A percentile compares a stretch with the other conserved stretches of the same genome.
Evolutionary conservation across 2,329 filamentous ascomycete species (phyloP).

Genomic region (Celoporthe dispersa): DNA sequence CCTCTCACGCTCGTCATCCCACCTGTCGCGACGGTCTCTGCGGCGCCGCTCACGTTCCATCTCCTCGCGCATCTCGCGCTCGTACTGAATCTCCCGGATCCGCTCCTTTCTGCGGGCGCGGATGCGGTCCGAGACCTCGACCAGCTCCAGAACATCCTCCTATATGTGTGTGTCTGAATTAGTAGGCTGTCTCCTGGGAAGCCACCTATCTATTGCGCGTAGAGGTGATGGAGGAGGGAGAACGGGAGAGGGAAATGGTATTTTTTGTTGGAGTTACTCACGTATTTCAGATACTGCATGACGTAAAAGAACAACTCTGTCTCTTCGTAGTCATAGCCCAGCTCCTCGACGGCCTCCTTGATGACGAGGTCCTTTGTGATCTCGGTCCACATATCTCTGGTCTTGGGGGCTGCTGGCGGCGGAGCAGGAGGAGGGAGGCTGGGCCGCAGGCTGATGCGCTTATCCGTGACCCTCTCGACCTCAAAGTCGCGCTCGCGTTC

Average conservation of each 20-base stretch:
- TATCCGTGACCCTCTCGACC: conserved; percentile 60
- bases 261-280: conserved; percentile 68
- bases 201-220: too few relatives aligned
- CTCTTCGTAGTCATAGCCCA: conserved; percentile 89
- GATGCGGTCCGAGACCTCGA: conserved; percentile 82
- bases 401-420: conserved; percentile 41
- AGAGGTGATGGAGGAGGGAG: too few relatives aligned
- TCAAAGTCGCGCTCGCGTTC: conserved; percentile 54
- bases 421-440: conserved; percentile 41
- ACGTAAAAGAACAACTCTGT: conserved; percentile 90
- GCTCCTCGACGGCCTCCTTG: conserved; percentile 81
- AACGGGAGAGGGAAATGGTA: neutral
- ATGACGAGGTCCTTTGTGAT: conserved; percentile 91
- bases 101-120: conserved; percentile 63
- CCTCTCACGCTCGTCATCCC: conserved; percentile 59
- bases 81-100: conserved; percentile 59
- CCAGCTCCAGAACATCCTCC: conserved; percentile 86
- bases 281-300: conserved; percentile 86
- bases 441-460: conserved; percentile 46
- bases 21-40: conserved; percentile 41
- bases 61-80: conserved; percentile 60
- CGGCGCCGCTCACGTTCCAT: conserved; percentile 45
- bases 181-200: conserved; percentile 33
- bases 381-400: conserved; percentile 88
- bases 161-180: conserved; percentile 45